Conservation (phyloP, 208 protist species). For the Crithidia mellificae region DNA sequence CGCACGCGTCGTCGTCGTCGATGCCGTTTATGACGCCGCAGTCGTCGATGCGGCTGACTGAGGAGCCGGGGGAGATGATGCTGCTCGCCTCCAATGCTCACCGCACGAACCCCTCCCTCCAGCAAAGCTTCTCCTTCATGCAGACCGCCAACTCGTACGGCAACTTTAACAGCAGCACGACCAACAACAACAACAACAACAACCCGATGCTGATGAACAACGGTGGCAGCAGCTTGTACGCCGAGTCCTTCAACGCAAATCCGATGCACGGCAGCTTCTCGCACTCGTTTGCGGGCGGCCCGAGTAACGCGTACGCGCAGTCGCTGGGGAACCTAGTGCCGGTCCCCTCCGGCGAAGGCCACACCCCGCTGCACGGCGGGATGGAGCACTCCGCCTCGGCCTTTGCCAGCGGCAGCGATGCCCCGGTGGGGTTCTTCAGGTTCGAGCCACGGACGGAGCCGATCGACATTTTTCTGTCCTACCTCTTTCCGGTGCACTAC, state of each 20-base stretch:
- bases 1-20: not conserved
- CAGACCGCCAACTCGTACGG: constrained; percentile 14
- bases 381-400: not conserved
- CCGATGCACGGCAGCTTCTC: constrained; percentile 8
- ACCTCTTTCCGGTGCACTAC: constrained; percentile 89
- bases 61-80: constrained; percentile 25
- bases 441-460: constrained; percentile 75
- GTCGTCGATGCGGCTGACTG: not conserved
- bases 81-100: constrained; percentile 22
- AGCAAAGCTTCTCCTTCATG: constrained; percentile 22
- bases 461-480: constrained; percentile 88
- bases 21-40: constrained; percentile 5
- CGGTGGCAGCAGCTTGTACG: constrained; percentile 4
- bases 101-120: constrained; percentile 1
- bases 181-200: no score
- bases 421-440: constrained; percentile 35
- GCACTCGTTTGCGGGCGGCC: not conserved
- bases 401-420: not conserved
- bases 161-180: no score
- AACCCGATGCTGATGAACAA: no score
- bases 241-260: constrained; percentile 6
- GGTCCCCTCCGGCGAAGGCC: not conserved
- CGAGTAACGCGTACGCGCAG: constrained; percentile 1
- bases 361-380: not conserved
- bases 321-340: constrained; percentile 17